phyloP scores from a whole-genome alignment of 2,329 filamentous ascomycete species.

The Stagonosporopsis rhizophila region DNA sequence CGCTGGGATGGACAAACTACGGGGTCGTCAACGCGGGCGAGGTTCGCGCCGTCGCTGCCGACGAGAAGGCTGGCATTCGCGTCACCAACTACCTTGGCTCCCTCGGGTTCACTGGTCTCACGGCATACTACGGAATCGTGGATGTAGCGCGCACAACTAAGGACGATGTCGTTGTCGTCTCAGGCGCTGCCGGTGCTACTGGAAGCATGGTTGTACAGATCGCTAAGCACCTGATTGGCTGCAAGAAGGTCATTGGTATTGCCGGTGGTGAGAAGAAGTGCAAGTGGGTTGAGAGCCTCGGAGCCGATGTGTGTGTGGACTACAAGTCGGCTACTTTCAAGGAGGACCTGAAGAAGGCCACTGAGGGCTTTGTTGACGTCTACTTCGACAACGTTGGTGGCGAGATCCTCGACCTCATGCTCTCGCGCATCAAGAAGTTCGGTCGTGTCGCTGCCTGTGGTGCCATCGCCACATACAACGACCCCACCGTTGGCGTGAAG shows the following conservation, averaged over 20 bases:
- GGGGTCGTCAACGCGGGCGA: slow-evolving; percentile 56
- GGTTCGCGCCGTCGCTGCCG: slow-evolving; percentile 38
- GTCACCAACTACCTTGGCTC: slow-evolving; percentile 57
- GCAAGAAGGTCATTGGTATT: slow-evolving; percentile 60
- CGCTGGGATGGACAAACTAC: slow-evolving; percentile 70
- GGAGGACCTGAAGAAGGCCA: slow-evolving; percentile 56
- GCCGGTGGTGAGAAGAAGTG: slow-evolving; percentile 62
- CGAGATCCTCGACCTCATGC: slow-evolving; percentile 56
- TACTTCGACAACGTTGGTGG: slow-evolving; percentile 62
- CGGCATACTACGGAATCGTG: slow-evolving; percentile 77
- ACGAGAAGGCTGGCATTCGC: slow-evolving; percentile 45
- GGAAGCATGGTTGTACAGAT: slow-evolving; percentile 72
- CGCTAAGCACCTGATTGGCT: slow-evolving; percentile 57
- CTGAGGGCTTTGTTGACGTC: slow-evolving; percentile 59
- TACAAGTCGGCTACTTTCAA: slow-evolving; percentile 60
- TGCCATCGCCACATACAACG: slow-evolving; percentile 54
- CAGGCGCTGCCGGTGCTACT: slow-evolving; percentile 78
- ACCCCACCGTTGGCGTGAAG: slow-evolving; percentile 41
- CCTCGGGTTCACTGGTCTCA: slow-evolving; percentile 64
- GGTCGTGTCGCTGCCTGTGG: slow-evolving; percentile 56
- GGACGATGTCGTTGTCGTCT: slow-evolving; percentile 77
- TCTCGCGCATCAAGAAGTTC: slow-evolving; percentile 51
- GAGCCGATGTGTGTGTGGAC: slow-evolving; percentile 63
- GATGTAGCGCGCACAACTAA: slow-evolving; percentile 70
- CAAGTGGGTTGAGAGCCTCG: slow-evolving; percentile 58